A percentile compares a stretch with the other conserved stretches of the same genome.
These are phyloP conservation scores for Colletotrichum tanaceti DNA, from an alignment of 2,329 filamentous ascomycete genomes.

Conservation along the genomic window DNA sequence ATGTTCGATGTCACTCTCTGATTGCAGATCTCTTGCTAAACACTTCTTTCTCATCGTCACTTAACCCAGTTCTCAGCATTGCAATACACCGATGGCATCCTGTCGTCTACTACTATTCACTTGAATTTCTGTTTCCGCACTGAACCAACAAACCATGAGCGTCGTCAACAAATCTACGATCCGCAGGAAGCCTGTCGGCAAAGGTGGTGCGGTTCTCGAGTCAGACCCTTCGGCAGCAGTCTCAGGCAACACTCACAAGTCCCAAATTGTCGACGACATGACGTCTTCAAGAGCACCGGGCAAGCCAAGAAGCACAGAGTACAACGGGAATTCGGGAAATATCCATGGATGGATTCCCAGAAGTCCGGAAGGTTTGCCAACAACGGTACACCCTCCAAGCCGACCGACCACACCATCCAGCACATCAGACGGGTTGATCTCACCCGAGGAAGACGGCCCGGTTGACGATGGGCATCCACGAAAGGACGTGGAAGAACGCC, in stretches of 20 bases:
- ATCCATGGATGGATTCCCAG: background rate
- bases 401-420: background rate
- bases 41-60: background rate
- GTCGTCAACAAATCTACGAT: background rate
- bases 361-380: background rate
- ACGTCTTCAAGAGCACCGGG: background rate
- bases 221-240: background rate
- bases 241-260: background rate
- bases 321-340: background rate
- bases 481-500: background rate
- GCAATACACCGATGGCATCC: background rate
- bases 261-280: background rate
- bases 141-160: background rate
- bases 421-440: background rate
- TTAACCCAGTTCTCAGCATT: background rate
- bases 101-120: background rate
- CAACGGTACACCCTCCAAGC: background rate
- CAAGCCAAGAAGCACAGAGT: background rate
- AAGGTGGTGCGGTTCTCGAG: background rate
- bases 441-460: background rate
- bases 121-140: background rate
- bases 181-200: conserved; percentile 8
- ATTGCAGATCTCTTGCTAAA: background rate
- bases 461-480: background rate
- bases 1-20: background rate